Base-by-base conservation (phyloP, 2,329 filamentous ascomycete genomes). In the Rutstroemia sp. region DNA sequence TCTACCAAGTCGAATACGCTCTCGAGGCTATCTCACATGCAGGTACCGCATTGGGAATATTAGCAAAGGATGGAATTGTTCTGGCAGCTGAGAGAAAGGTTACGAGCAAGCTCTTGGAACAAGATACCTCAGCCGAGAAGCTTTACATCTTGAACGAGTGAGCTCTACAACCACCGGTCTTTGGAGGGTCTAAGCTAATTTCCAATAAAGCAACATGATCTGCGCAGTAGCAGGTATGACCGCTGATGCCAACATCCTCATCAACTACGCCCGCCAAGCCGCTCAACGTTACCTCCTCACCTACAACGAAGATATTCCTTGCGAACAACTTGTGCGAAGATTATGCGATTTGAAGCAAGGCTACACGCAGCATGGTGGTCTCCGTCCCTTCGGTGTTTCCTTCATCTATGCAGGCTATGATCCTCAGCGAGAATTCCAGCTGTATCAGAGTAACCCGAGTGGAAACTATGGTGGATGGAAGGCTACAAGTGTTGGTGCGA, bases 391-490 rank as follows among this genome's bases (percentile, higher is more conserved):
- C 68, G 94, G 94, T 74, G 94, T 99, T 49, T 96, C 92, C 49
- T 97, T 99, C 83, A 97, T 99, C 81, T 99, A 99, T 72, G 95
- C 95, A 50, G 94, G 94, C 59, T 99, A 92, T 83, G 94, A 99
- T 71, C 90, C 90, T 59, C 88, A 95, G 75, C 83, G 92, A 69
- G 87, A 97, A 73, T 99, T 99, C 80, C 94, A 99, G 79, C 84
- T 99, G 61, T 99, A 97, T 78, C 91, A 97, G 73, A 96, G 92
- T 79, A 99, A 99, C 75, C 94, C 94, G 14, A 95, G 90, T 62
- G 94, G 94, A 67, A 99, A 99, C 79, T 99, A 99, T 72, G 95
- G 94, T 62, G 94, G 94, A 56, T 99, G 94, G 94, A 99, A 99
- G 78, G 94, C 94, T 37, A 99, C 94, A 54, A 96, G 91, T 69